Evolutionary conservation across 2,329 filamentous ascomycete genomes (phyloP), one percentile per base, ranked within the genome.

Genomic region (Mycocentrospora acerina): DNA sequence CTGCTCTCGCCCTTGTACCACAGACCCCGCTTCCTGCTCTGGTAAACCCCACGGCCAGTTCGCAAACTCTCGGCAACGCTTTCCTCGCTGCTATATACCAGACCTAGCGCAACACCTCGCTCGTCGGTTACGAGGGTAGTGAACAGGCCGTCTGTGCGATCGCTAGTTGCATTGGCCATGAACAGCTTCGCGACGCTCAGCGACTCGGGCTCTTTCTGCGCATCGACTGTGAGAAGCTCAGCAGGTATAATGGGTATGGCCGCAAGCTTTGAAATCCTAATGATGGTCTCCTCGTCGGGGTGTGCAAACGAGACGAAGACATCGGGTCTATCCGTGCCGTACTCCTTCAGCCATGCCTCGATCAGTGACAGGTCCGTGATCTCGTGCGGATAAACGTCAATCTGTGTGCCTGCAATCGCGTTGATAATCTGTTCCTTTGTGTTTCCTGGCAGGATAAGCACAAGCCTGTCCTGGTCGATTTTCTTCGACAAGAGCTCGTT

Each of bases 1-100:
- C 91, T 97, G 7, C 86, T 93, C 35, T 90, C 88, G 5, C 93
- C 93, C 73, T 98, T 98, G 69, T 95, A 86, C 93, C 93, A 98
- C 18, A 98, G 71, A 1, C 93, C 93, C 29, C 93, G 81, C 75
- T 96, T 97, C 35, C 93, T 80, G 72, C 91, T 97, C 70, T 96
- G 90, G 67, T 98, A 98, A 25, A 97, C 91, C 22, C 93, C 90
- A 10, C 79, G 77, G 14, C 84, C 83, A 7, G 89, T 95, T 58
- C 81, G 81, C 44, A 98, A 66, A 25, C 91, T 91, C 71, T 95
- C 91, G 7, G 82, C 76, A 24, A 98, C 82, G 64, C 91, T 97
- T 67, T 94, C 88, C 48, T 86, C 82, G 61, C 88, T 96, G 69
- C 90, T 95, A 75, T 96, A 98, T 13, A 96, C 93, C 49, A 98